These are phyloP conservation scores for Trametes punicea DNA, from an alignment of 768 basidiomycete species.

Conservation along the genomic window DNA sequence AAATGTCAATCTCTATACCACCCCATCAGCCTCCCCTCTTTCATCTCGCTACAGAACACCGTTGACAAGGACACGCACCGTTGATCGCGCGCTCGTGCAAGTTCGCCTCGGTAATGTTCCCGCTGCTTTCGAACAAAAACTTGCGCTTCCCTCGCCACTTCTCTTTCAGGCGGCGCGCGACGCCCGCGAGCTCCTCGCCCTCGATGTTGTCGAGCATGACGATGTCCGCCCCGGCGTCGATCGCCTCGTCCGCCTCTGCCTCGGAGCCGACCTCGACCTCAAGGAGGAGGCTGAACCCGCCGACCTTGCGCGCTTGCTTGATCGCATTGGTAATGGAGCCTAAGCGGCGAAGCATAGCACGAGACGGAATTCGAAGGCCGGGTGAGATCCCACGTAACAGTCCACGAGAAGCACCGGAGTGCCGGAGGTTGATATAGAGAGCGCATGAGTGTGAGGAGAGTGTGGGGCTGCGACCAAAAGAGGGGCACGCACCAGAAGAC, in stretches of 20 bases:
- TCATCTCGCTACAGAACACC: neutral
- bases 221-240: constrained; percentile 91
- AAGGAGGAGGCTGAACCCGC: constrained; percentile 87
- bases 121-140: constrained; percentile 91
- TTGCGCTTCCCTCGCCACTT: constrained; percentile 79
- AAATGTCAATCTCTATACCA: constrained; percentile 81
- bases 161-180: constrained; percentile 68
- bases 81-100: constrained; percentile 76
- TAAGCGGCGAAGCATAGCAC: constrained; percentile 25
- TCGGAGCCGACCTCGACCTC: constrained; percentile 92
- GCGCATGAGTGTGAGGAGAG: constrained; percentile 5
- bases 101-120: constrained; percentile 90
- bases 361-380: too few species aligned
- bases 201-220: constrained; percentile 96
- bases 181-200: constrained; percentile 63
- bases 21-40: neutral
- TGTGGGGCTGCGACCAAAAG: too few species aligned
- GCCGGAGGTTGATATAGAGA: too few species aligned
- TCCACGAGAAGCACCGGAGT: too few species aligned
- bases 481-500: constrained; percentile 71
- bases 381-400: too few species aligned
- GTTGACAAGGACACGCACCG: constrained; percentile 48
- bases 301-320: constrained; percentile 78
- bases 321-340: constrained; percentile 93
- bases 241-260: constrained; percentile 94